Base-by-base conservation (phyloP, 208 protist species). In the Porcisia deanei region DNA sequence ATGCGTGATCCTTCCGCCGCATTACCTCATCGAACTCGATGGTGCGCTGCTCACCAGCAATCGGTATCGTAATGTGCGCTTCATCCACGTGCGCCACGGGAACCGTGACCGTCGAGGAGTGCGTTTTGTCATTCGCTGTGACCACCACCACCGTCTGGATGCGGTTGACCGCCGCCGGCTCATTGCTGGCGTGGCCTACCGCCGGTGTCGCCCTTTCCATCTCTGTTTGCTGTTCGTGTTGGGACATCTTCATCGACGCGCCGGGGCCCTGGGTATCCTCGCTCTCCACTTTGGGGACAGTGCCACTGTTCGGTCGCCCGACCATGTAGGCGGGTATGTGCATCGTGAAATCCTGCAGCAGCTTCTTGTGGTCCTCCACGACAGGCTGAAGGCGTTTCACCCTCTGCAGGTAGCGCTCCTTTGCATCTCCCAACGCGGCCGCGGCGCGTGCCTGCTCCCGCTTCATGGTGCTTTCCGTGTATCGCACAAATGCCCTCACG, bases 1-100 rank as follows among this genome's bases (percentile, higher is more conserved):
- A 61, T 16, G 74, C 30, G 16, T 58, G 25, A 68, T 80, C 73
- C 5, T 67, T 39, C 34, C 84, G 86, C 18, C 63, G 47, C 22
- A 88, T 73, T 14, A 77, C 78, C 80, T 90, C 85, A 75, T 88
- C 82, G 41, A 73, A 82, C 78, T 73, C 73, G 41, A 75, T 58
- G 18, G 18, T 25, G 18, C 73, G 78, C 34, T 14, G 47, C 16
- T 18, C 69, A 9, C 60, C 78, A 43, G 43, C 37, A n/a, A 82
- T 43, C 2, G 25, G 7, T n/a, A 41, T 30, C 20, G 10, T 72
- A 10, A 88, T 52, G 66, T 85, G 77, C 20, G 70, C 84, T 43
- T 73, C 84, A 47, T 85, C 82, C 47, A 58, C 55, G 41, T 25
- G 25, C 52, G 58, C 71, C 45, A 85, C 71, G 5, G 37, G 61